phyloP scores from a whole-genome alignment of 2,329 filamentous ascomycete genomes.

The Fusarium irregulare region DNA sequence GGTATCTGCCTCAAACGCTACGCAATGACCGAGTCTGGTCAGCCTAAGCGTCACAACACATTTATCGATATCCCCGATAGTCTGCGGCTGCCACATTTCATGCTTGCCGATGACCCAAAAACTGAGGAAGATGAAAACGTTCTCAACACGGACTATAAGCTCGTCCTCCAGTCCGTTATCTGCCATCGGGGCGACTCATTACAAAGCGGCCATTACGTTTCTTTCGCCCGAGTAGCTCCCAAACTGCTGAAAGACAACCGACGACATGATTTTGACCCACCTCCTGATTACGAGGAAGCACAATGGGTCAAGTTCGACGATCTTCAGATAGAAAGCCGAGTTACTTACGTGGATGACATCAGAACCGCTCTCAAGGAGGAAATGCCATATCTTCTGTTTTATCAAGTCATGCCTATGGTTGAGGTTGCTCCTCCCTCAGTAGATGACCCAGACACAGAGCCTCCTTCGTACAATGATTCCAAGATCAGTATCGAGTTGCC shows the following conservation, averaged over 20 bases:
- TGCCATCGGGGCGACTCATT: constrained; percentile 90
- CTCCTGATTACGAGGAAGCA: constrained; percentile 75
- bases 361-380: constrained; percentile 82
- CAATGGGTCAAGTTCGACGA: constrained; percentile 96
- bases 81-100: constrained; percentile 89
- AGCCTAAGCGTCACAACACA: constrained; percentile 78
- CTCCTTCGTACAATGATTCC: constrained; percentile 69
- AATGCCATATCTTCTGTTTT: constrained; percentile 94
- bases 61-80: constrained; percentile 88
- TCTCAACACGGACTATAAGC: constrained; percentile 90
- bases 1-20: constrained; percentile 96
- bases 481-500: constrained; percentile 56
- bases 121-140: constrained; percentile 67
- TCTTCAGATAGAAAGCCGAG: constrained; percentile 73
- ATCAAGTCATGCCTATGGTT: constrained; percentile 89
- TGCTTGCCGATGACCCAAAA: constrained; percentile 78
- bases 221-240: constrained; percentile 81
- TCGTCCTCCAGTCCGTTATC: constrained; percentile 89
- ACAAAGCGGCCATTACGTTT: constrained; percentile 90
- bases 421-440: constrained; percentile 68
- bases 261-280: constrained; percentile 65
- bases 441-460: constrained; percentile 60
- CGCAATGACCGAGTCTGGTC: constrained; percentile 73
- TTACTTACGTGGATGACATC: constrained; percentile 81
- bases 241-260: constrained; percentile 70